A percentile compares a stretch with the other conserved stretches of the same genome.
phyloP scores from a whole-genome alignment of 2,329 filamentous ascomycete genomes.

The Xylariaceae sp. region DNA sequence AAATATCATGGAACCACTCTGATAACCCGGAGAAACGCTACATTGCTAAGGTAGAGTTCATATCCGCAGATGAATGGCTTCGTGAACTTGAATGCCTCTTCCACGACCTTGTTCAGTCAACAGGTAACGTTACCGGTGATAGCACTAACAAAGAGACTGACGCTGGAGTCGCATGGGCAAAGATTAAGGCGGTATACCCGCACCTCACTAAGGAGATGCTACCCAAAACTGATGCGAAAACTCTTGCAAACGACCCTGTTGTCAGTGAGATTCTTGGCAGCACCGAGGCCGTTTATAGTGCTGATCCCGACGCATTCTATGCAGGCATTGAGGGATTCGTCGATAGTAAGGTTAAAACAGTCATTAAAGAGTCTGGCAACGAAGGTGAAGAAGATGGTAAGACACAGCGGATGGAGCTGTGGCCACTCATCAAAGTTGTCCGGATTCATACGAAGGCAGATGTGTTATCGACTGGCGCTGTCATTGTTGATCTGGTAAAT shows the following conservation, averaged over 20 bases:
- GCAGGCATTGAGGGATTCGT: conserved; percentile 51
- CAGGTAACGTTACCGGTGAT: conserved; percentile 43
- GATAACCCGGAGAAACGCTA: conserved; percentile 44
- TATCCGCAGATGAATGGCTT: conserved; percentile 54
- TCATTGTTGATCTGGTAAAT: conserved; percentile 57
- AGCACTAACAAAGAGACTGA: conserved; percentile 47
- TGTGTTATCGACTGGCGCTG: conserved; percentile 55
- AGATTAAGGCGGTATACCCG: conserved; percentile 44
- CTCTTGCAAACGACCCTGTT: conserved; percentile 45
- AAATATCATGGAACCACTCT: conserved; percentile 59
- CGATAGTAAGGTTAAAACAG: conserved; percentile 52
- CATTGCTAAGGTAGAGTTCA: conserved; percentile 61
- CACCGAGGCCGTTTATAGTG: conserved; percentile 42
- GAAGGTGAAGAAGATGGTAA: background rate
- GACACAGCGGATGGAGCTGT: conserved; percentile 37
- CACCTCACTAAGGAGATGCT: conserved; percentile 16
- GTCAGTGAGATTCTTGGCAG: conserved; percentile 51
- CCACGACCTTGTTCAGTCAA: conserved; percentile 48
- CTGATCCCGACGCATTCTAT: conserved; percentile 46
- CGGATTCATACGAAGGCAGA: conserved; percentile 53
- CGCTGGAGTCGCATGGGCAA: conserved; percentile 43
- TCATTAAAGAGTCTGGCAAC: background rate
- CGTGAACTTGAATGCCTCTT: conserved; percentile 53
- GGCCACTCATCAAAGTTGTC: conserved; percentile 47
- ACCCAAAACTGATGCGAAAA: conserved; percentile 32